Base-by-base conservation (phyloP, 2,329 filamentous ascomycete species). In the Nemania sp. region DNA sequence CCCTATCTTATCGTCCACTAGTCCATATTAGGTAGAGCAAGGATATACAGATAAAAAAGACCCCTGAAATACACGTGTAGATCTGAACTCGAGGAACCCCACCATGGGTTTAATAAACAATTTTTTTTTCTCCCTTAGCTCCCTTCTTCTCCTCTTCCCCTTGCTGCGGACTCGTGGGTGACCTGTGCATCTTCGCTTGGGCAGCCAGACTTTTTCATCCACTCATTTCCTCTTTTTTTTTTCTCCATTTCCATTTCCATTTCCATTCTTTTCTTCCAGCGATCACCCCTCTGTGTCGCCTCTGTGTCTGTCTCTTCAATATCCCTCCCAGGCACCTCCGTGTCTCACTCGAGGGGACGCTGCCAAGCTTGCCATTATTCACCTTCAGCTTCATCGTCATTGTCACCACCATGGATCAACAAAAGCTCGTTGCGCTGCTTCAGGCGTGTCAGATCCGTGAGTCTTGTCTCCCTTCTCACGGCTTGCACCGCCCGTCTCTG, bases 361-460 rank as follows among this genome's bases (percentile, higher is more conserved):
- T 45, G 54, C 48, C 50, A 52, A 57, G 48, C n/a, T n/a, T n/a
- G n/a, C n/a, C n/a, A n/a, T n/a, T n/a, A n/a, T n/a, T n/a, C n/a
- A n/a, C n/a, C n/a, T n/a, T n/a, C n/a, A n/a, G n/a, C n/a, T 56
- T 53, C 46, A 34, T 40, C 57, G 35, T 13, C 34, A 13, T 12
- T 11, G 10, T 11, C 11, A n/a, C 15, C 71, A 76, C 63, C 72
- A 93, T 93, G 90, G 88, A 92, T 77, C 85, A 91, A 76, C 88
- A 91, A 77, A 87, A 90, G 79, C 92, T 97, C 75, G 84, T 95
- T 69, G 84, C 90, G 81, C 87, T 97, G 79, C 86, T 97, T 75
- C 87, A 95, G 83, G 89, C 90, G 79, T 88, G 94, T 72, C 86
- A 96, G 79, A 87, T 92, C 76, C 92, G 91, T 95, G 81, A 81